These are phyloP conservation scores for Ascochyta viciae-villosae DNA, from an alignment of 2,329 filamentous ascomycete species.

Conservation along the genomic window DNA sequence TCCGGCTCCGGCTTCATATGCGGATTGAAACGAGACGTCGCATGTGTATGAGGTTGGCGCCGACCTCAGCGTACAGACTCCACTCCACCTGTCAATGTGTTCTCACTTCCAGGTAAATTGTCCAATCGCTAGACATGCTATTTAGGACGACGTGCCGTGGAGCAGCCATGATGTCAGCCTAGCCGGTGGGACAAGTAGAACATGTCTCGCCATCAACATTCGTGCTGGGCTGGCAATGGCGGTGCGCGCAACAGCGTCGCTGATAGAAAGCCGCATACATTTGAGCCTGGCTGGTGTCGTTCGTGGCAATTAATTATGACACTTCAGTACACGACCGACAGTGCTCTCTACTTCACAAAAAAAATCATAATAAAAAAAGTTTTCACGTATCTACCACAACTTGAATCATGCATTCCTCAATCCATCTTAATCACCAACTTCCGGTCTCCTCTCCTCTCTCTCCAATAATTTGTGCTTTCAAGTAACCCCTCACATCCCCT, in stretches of 20 bases:
- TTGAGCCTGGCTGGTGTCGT: too few relatives aligned
- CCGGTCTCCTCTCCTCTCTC: constrained; percentile 1
- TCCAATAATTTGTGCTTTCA: constrained; percentile 20
- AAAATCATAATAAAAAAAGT: too few relatives aligned
- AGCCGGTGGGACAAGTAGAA: neutral
- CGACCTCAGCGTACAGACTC: neutral
- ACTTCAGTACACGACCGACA: neutral
- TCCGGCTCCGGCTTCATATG: neutral
- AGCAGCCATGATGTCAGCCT: neutral
- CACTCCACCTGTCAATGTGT: too few relatives aligned
- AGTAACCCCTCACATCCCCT: constrained; percentile 47
- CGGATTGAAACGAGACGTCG: neutral
- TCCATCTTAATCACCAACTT: neutral
- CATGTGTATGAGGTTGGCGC: neutral
- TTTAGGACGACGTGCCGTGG: neutral
- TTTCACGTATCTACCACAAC: neutral
- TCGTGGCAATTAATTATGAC: neutral
- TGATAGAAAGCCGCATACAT: neutral
- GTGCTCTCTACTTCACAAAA: neutral
- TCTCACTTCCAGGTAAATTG: too few relatives aligned
- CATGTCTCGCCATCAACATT: neutral
- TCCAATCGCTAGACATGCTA: too few relatives aligned
- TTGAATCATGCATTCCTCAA: neutral
- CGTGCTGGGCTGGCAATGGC: neutral
- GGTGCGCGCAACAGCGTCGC: neutral